Evolutionary conservation across 257 asterid genomes (phyloP), one percentile per base, ranked within the genome.

Genomic region (Solanum rostratum): DNA sequence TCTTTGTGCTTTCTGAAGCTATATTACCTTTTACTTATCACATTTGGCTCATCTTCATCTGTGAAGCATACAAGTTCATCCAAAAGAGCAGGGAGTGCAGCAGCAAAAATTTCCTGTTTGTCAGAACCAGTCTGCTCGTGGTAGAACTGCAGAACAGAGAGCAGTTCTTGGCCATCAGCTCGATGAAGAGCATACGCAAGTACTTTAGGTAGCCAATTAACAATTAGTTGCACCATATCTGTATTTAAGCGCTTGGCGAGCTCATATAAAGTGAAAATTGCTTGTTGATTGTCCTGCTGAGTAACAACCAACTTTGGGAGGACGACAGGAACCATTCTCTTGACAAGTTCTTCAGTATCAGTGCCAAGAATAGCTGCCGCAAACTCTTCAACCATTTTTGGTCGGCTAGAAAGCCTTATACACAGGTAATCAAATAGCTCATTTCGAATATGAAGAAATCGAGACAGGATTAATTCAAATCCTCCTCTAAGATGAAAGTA

Each of bases 171-270:
- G 71, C 91, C 93, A 73, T 92, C 93, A 50, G 96, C 94, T 91
- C 90, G 95, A 91, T 91, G 94, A 84, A 96, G 98, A 87, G 98
- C 94, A 87, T 91, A 96, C 59, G 98, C 98, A 82, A 96, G 94
- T 84, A 96, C 97, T 85, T 95, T 93, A 76, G 97, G 98, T 84
- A 96, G 88, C 98, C 97, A 91, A 88, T 83, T 80, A 85, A 95
- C 92, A 85, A 91, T 87, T 41, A 96, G 89, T 84, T 84, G 87
- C 90, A 93, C 98, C 98, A 91, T 90, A 89, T 92, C 92, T 5
- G 90, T 90, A 79, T 90, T 90, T 91, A 92, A 88, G 84, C 90
- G 88, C 89, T 90, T 92, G 84, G 98, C 98, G 86, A 95, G 86
- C 91, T 90, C 97, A 84, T 88, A 22, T 81, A 96, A 91, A 79